Evolutionary conservation across 2,329 filamentous ascomycete genomes (phyloP), one percentile per base, ranked within the genome.

Genomic region (Colletotrichum gigasporum): DNA sequence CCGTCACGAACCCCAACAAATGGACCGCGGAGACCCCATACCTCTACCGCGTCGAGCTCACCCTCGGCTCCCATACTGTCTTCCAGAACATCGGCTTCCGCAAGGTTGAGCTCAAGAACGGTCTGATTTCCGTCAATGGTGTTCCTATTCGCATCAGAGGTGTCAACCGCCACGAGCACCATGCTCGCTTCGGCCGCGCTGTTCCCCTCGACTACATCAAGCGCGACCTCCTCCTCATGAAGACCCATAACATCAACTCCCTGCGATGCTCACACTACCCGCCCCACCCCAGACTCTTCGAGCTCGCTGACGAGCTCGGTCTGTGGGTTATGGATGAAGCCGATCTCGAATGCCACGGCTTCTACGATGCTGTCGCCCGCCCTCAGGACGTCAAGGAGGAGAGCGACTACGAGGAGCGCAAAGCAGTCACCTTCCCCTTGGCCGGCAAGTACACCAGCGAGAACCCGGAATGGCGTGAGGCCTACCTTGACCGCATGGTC

Each of bases 141-240:
- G 79, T 81, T 26, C 78, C 84, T 1, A 82, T 92, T 51, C 80
- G 86, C 2, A 81, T 92, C 67, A 83, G 86, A 26, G 90, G 90
- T 14, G 86, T 87, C 14, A 92, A 92, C 72, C 80, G 90, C 14
- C 90, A 92, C 70, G 90, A 93, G 61, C 90, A 93, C 69, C 89
- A 92, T 69, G 88, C 88, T 0, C 76, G 78, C 22, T 83, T 83
- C 26, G 90, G 90, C 3, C 86, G 90, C 0, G 83, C 88, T 1
- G 87, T 91, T 0, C 88, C 89, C 0, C 74, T 85, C 6, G 85
- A 89, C 2, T 90, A 85, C 60, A 84, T 91, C 71, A 83, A 83
- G 66, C 75, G 80, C 12, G 90, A 92, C 67, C 78, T 92, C 2
- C 70, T 89, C 2, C 77, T 88, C 3, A 92, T 92, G 89, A 92